phyloP scores from a whole-genome alignment of 139 green algal genomes.

The Chlamydomonas sphaeroides region DNA sequence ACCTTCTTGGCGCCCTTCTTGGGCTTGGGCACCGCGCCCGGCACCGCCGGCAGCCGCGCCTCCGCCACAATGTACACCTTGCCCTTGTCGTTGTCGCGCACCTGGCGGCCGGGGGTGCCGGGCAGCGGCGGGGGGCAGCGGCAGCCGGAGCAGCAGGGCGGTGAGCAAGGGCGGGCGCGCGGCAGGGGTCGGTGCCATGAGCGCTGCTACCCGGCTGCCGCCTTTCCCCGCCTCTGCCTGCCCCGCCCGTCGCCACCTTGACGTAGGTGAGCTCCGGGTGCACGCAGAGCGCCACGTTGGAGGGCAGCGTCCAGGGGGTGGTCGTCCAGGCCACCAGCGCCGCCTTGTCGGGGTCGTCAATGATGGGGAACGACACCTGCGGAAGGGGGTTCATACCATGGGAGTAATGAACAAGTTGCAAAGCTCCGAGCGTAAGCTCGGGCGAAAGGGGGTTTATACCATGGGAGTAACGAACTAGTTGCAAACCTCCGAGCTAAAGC shows the following conservation, averaged over 20 bases:
- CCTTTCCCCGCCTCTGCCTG: too few relatives aligned
- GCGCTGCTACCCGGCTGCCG: not conserved
- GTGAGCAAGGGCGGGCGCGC: too few relatives aligned
- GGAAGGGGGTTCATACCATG: not conserved
- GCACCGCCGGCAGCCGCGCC: slow-evolving; percentile 80
- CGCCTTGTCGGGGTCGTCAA: slow-evolving; percentile 78
- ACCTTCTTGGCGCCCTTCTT: slow-evolving; percentile 77
- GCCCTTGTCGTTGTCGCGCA: slow-evolving; percentile 74
- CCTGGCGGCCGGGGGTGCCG: slow-evolving; percentile 38
- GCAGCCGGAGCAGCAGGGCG: too few relatives aligned
- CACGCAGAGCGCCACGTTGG: slow-evolving; percentile 98
- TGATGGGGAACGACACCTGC: slow-evolving; percentile 80
- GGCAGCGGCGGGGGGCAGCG: too few relatives aligned
- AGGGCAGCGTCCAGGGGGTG: slow-evolving; percentile 98
- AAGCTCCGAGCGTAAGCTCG: too few relatives aligned
- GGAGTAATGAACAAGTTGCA: too few relatives aligned
- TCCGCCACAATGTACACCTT: slow-evolving; percentile 93
- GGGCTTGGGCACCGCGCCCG: slow-evolving; percentile 86
- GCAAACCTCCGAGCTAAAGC: too few relatives aligned
- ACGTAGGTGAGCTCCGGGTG: slow-evolving; percentile 94
- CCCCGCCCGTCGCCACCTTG: slow-evolving; percentile 56
- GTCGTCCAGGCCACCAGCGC: slow-evolving; percentile 97
- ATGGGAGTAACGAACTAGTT: too few relatives aligned
- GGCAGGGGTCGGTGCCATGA: too few relatives aligned
- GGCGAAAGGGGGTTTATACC: too few relatives aligned